Percentiles rank a stretch among this genome's conserved stretches.
Evolutionary conservation across 257 asterid species (phyloP).

Genomic region (Solanum infundibuliforme): DNA sequence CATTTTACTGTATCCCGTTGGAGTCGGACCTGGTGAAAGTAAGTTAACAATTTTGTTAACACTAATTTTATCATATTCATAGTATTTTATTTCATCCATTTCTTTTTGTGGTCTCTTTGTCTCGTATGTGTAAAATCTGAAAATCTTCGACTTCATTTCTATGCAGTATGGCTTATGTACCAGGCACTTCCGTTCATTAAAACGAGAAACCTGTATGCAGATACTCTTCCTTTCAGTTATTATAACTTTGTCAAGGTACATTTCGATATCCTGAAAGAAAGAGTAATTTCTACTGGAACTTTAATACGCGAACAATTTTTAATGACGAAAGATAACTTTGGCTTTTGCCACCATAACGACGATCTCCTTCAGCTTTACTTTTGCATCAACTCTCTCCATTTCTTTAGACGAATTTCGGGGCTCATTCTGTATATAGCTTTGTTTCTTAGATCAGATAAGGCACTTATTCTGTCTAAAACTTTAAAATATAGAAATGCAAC

Average conservation of each 20-base stretch:
- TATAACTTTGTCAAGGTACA: slow-evolving; percentile 48
- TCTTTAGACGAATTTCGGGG: background rate
- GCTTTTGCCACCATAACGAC: background rate
- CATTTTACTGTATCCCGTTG: slow-evolving; percentile 75
- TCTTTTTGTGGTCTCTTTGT: background rate
- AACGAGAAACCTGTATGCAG: slow-evolving; percentile 52
- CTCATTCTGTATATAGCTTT: background rate
- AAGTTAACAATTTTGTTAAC: slow-evolving; percentile 19
- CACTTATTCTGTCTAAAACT: background rate
- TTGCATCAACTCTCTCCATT: background rate
- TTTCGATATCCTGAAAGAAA: background rate
- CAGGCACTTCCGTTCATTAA: slow-evolving; percentile 74
- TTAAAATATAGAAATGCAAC: background rate
- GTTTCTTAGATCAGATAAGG: background rate
- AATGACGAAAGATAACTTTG: background rate
- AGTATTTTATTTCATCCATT: background rate
- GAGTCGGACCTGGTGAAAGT: slow-evolving; percentile 90
- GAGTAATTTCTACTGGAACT: background rate
- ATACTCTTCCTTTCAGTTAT: slow-evolving; percentile 60
- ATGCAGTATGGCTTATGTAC: slow-evolving; percentile 89
- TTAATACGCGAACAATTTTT: background rate
- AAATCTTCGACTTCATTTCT: background rate
- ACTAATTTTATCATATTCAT: background rate
- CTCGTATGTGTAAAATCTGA: background rate
- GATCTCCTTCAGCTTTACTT: background rate